Evolutionary conservation across 2,329 filamentous ascomycete genomes (phyloP).

Genomic region (Aspergillus sp.): DNA sequence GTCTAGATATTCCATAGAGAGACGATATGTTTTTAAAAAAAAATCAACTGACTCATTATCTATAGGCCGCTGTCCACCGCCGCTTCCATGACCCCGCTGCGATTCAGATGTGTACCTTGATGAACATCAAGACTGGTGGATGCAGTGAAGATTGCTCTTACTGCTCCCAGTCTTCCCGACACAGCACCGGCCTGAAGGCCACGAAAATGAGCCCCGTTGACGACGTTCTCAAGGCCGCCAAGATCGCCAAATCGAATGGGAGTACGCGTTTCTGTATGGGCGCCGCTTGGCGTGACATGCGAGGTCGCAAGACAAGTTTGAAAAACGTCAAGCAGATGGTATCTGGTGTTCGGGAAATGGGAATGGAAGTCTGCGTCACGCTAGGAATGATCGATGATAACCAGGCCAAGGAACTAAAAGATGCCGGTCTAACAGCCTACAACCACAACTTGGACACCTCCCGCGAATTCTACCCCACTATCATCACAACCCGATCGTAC

Average conservation of each 20-base stretch:
- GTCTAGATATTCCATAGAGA: too few relatives aligned
- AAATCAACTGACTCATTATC: neutral
- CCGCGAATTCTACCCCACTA: constrained; percentile 80
- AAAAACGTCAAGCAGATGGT: constrained; percentile 88
- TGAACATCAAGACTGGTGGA: constrained; percentile 95
- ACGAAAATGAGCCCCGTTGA: constrained; percentile 78
- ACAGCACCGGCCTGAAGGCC: constrained; percentile 74
- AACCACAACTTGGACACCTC: constrained; percentile 94
- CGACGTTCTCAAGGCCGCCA: constrained; percentile 74
- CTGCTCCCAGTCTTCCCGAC: constrained; percentile 83
- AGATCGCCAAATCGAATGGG: constrained; percentile 75
- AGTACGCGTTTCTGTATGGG: constrained; percentile 95
- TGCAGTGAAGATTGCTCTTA: constrained; percentile 93
- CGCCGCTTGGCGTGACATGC: constrained; percentile 91
- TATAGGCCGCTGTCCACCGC: constrained; percentile 73
- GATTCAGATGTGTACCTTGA: constrained; percentile 89
- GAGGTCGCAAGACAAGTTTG: constrained; percentile 78
- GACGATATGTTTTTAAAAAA: neutral
- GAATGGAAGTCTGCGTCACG: constrained; percentile 92
- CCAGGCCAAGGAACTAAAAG: constrained; percentile 79
- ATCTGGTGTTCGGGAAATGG: constrained; percentile 72
- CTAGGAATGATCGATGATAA: constrained; percentile 84
- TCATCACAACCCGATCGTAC: constrained; percentile 84
- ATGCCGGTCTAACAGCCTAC: constrained; percentile 83
- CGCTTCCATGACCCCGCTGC: constrained; percentile 81